These are phyloP conservation scores for Cercospora nicotianae DNA, from an alignment of 2,329 filamentous ascomycete species.

Conservation along the genomic window DNA sequence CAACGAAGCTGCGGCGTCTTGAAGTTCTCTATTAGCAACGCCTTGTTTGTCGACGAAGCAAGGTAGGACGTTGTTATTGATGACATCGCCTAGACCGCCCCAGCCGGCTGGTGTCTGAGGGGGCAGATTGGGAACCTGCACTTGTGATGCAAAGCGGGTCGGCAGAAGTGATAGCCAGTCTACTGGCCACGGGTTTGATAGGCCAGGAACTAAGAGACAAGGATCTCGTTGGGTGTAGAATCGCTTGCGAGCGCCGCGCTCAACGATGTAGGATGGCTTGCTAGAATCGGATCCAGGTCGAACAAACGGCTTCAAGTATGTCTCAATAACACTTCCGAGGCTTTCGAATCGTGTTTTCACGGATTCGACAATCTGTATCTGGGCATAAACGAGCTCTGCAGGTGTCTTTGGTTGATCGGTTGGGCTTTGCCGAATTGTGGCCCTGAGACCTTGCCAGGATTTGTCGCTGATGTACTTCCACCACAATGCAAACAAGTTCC, in stretches of 20 bases:
- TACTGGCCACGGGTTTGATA: constrained; percentile 8
- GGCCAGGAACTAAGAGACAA: constrained; percentile 1
- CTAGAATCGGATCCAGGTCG: neutral
- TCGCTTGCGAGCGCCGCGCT: neutral
- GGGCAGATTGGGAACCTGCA: neutral
- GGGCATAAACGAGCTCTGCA: neutral
- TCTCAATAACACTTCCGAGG: neutral
- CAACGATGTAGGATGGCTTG: constrained; percentile 3
- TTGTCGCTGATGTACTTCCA: constrained; percentile 9
- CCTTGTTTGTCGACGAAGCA: neutral
- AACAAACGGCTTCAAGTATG: neutral
- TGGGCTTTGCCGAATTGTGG: neutral
- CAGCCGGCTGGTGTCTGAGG: neutral
- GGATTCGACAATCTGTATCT: neutral
- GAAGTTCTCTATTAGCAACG: neutral
- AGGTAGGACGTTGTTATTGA: neutral
- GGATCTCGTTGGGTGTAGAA: constrained; percentile 13
- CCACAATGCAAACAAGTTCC: constrained; percentile 13
- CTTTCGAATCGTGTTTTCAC: neutral
- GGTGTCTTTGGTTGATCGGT: neutral
- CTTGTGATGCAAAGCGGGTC: neutral
- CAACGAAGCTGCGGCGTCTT: neutral
- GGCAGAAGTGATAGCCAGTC: constrained; percentile 5
- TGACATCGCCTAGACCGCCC: neutral
- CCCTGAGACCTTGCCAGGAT: neutral